Evolutionary conservation across 768 basidiomycete species (phyloP).

Genomic region (Mycena vulgaris): DNA sequence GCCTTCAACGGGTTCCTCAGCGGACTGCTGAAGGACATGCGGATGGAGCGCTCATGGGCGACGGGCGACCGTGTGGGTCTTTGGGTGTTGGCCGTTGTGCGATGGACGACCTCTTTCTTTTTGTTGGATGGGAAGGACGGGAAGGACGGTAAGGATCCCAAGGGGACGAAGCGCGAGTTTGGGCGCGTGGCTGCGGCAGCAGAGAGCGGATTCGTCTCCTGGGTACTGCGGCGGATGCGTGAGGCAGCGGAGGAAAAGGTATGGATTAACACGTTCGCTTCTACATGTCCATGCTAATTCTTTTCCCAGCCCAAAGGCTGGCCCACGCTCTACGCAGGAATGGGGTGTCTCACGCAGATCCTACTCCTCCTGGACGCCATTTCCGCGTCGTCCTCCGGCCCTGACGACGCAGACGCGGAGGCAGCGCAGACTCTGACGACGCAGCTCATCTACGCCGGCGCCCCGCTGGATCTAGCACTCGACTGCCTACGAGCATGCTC

Average conservation of each 20-base stretch:
- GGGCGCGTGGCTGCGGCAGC: constrained; percentile 88
- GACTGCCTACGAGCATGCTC: constrained; percentile 85
- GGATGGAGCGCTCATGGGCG: constrained; percentile 94
- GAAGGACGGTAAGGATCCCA: constrained; percentile 36
- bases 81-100: constrained; percentile 87
- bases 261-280: constrained; percentile 37
- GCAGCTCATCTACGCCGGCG: constrained; percentile 95
- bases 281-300: constrained; percentile 21
- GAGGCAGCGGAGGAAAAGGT: constrained; percentile 94
- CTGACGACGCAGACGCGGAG: constrained; percentile 57
- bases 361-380: constrained; percentile 91
- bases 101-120: constrained; percentile 96
- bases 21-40: constrained; percentile 92
- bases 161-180: constrained; percentile 67
- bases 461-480: constrained; percentile 90
- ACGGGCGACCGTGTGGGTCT: constrained; percentile 80
- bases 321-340: constrained; percentile 94
- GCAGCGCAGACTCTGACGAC: constrained; percentile 88
- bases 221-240: constrained; percentile 92
- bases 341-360: constrained; percentile 94
- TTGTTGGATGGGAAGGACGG: constrained; percentile 63
- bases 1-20: constrained; percentile 77
- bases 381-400: constrained; percentile 52
- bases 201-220: constrained; percentile 89
- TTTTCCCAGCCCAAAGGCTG: constrained; percentile 86